Conservation (phyloP, 257 asterid genomes). For the Asclepias syriaca region DNA sequence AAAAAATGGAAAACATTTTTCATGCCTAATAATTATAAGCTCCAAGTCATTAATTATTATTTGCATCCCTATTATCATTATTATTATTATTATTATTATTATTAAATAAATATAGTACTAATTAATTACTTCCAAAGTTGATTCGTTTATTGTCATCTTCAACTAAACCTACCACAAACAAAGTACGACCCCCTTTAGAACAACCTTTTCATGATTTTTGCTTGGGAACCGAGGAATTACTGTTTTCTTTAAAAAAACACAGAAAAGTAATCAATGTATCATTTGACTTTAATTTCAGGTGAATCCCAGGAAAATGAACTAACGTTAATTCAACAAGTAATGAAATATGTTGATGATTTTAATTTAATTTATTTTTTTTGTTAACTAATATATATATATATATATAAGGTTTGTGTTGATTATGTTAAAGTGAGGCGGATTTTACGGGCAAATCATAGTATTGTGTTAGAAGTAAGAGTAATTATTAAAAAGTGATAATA, state of each 20-base stretch:
- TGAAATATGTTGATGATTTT: not conserved
- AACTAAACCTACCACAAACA: not conserved
- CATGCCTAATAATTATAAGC: too few relatives aligned
- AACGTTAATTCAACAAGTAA: conserved; percentile 16
- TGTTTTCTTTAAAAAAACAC: not conserved
- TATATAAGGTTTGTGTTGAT: not conserved
- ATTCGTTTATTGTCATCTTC: not conserved
- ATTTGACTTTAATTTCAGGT: conserved; percentile 8
- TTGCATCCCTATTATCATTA: not conserved
- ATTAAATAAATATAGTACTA: not conserved
- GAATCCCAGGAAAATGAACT: not conserved
- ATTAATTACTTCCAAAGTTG: conserved; percentile 2
- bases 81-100: not conserved
- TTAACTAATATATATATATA: too few relatives aligned
- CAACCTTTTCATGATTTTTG: conserved; percentile 14
- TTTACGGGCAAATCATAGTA: conserved; percentile 19
- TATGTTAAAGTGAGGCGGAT: conserved; percentile 15
- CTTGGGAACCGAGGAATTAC: not conserved
- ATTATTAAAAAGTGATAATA: too few relatives aligned
- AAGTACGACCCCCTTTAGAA: conserved; percentile 5
- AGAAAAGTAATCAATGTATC: not conserved
- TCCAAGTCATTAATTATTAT: conserved; percentile 7
- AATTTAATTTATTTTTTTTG: too few relatives aligned
- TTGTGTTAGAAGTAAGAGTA: conserved; percentile 2
- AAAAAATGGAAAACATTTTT: too few relatives aligned